A percentile compares a stretch with the other conserved stretches of the same genome.
phyloP scores from a whole-genome alignment of 2,329 filamentous ascomycete species.

The Celoporthe dispersa region DNA sequence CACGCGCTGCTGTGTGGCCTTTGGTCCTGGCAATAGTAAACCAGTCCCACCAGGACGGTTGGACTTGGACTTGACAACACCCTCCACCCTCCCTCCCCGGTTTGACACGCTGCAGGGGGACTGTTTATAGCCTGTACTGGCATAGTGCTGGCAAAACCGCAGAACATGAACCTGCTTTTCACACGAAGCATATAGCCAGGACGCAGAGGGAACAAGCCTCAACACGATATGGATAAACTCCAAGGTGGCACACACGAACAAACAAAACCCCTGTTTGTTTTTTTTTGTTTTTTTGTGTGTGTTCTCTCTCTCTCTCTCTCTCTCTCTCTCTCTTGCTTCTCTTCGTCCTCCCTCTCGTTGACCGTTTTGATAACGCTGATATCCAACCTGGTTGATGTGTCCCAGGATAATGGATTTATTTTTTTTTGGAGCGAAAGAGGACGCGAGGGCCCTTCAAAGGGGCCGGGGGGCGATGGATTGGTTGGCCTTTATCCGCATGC shows the following conservation, averaged over 20 bases:
- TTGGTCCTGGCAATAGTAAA: neutral
- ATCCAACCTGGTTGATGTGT: neutral
- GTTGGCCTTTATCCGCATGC: slow-evolving; percentile 13
- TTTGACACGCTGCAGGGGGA: neutral
- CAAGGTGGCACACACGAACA: neutral
- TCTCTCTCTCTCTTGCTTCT: too few species aligned
- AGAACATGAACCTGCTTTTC: neutral
- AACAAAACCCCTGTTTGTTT: neutral
- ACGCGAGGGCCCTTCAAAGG: neutral
- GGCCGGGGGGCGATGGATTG: neutral
- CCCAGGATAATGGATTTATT: neutral
- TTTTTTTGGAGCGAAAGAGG: too few species aligned
- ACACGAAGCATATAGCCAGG: neutral
- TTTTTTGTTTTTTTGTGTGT: too few species aligned
- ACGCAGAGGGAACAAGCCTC: neutral
- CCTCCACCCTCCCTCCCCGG: neutral
- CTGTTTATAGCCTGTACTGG: slow-evolving; percentile 3
- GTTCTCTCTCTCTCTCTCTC: too few species aligned
- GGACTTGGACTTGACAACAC: too few species aligned
- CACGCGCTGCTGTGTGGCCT: neutral
- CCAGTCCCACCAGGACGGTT: neutral
- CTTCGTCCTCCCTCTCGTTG: too few species aligned
- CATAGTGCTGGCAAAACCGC: neutral
- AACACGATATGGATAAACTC: neutral
- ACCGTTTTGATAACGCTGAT: neutral